Conservation (phyloP, 2,329 filamentous ascomycete genomes). For the Volutella citrinella region DNA sequence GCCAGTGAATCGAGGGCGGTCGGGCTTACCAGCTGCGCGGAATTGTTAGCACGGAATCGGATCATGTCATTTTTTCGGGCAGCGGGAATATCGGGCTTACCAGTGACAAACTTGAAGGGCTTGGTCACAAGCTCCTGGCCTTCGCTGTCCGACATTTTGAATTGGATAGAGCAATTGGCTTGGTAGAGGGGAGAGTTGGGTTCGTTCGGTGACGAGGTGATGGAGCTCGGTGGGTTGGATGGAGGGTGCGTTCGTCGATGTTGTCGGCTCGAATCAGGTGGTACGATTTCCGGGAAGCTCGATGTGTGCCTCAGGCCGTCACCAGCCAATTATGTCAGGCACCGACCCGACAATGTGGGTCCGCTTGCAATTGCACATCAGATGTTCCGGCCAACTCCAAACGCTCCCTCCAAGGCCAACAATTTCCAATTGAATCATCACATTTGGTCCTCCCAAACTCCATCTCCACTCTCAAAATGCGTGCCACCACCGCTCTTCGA, state of each 20-base stretch:
- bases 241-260: slow-evolving; percentile 33
- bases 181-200: slow-evolving; percentile 19
- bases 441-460: slow-evolving; percentile 24
- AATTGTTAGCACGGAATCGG: slow-evolving; percentile 39
- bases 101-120: slow-evolving; percentile 99
- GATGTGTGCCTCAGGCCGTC: slow-evolving; percentile 38
- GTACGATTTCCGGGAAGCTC: slow-evolving; percentile 32
- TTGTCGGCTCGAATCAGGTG: slow-evolving; percentile 40
- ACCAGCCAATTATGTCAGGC: slow-evolving; percentile 35
- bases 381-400: slow-evolving; percentile 33
- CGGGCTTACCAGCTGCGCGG: slow-evolving; percentile 42
- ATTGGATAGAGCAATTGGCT: slow-evolving; percentile 27
- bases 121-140: slow-evolving; percentile 79
- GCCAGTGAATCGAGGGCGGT: slow-evolving; percentile 15
- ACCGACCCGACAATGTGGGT: slow-evolving; percentile 30
- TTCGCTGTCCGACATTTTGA: slow-evolving; percentile 87
- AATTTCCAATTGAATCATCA: slow-evolving; percentile 32
- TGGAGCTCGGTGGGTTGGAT: slow-evolving; percentile 31
- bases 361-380: slow-evolving; percentile 33
- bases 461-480: slow-evolving; percentile 52
- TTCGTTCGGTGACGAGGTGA: slow-evolving; percentile 33
- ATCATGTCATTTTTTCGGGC: slow-evolving; percentile 34
- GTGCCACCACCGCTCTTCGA: slow-evolving; percentile 61
- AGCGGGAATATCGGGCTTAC: slow-evolving; percentile 58
- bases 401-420: slow-evolving; percentile 25